A percentile compares a stretch with the other conserved stretches of the same genome.
Evolutionary conservation across 73 alveolate genomes (phyloP).

Genomic region (Tetrahymena elliotti): DNA sequence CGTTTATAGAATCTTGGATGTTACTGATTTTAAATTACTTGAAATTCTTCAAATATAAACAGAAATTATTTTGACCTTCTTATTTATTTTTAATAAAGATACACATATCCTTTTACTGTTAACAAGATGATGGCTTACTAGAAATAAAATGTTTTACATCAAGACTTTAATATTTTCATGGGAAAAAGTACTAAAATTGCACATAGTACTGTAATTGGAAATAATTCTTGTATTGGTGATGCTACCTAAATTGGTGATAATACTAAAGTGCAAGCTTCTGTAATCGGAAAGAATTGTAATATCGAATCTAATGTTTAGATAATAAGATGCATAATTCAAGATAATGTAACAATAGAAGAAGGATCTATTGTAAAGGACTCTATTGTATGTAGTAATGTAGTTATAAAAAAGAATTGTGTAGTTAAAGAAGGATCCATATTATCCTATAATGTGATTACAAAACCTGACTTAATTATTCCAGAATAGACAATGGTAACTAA

Average conservation of each 20-base stretch:
- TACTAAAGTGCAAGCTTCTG: not conserved
- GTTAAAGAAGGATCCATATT: not conserved
- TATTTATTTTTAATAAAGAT: not conserved
- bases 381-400: not conserved
- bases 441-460: not conserved
- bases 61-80: not conserved
- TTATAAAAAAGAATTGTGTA: not conserved
- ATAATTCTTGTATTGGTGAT: not conserved
- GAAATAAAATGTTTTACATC: not conserved
- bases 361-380: not conserved
- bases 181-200: not conserved
- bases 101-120: not conserved
- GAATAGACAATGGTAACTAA: not conserved
- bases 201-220: not conserved
- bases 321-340: not conserved
- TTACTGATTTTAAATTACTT: not conserved
- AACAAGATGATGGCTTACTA: not conserved
- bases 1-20: not conserved
- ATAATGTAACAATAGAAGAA: not conserved
- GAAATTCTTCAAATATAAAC: not conserved
- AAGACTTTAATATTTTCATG: not conserved
- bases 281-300: not conserved
- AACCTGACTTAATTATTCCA: not conserved
- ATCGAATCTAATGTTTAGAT: not conserved
- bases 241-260: not conserved